Evolutionary conservation across 352 stramenopile species (phyloP), one percentile per base, ranked within the genome.

Genomic region (Phytophthora constricta): DNA sequence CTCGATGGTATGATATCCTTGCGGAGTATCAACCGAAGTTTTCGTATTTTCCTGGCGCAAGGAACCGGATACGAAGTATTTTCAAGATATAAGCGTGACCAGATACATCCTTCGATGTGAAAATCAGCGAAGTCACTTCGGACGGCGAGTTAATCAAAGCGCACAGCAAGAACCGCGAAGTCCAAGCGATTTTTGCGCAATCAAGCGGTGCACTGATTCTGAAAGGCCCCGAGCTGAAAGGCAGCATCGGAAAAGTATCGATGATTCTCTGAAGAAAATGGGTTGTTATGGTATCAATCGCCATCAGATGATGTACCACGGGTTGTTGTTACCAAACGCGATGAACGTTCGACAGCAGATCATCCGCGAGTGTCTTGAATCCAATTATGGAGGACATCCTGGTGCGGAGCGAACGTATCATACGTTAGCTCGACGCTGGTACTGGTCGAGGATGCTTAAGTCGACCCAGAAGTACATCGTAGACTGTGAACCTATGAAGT

Each of bases 401-500:
- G 53, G 52, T 25, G 61, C 53, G 0, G 61, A 63, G 4, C 13
- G 53, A 0, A 63, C 45, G 25, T 63, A 58, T 28, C 55, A 63
- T 33, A 63, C 61, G 13, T 22, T 69, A 3, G 43, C 52, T 1
- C 51, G 46, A 2, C 42, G 34, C 1, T 68, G 34, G 45, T 58
- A 64, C 34, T 69, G 61, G 43, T 39, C 42, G 0, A 58, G 41
- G 19, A 70, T 70, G 46, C 17, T 70, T 4, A 60, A 41, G 28
- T 63, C 45, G 1, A 63, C 58, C 10, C 62, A 57, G 23, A 43
- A 25, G 39, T 70, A 43, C 22, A 56, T 65, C 10, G 54, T 47
- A 8, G 49, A 65, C 48, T 65, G 62, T 47, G 52, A 70, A n/a
- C 28, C 39, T n/a, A 86, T 83, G 37, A 82, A 85, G 17, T 72